Conservation (phyloP, 106 monocot genomes). For the Iris macrosiphon region DNA sequence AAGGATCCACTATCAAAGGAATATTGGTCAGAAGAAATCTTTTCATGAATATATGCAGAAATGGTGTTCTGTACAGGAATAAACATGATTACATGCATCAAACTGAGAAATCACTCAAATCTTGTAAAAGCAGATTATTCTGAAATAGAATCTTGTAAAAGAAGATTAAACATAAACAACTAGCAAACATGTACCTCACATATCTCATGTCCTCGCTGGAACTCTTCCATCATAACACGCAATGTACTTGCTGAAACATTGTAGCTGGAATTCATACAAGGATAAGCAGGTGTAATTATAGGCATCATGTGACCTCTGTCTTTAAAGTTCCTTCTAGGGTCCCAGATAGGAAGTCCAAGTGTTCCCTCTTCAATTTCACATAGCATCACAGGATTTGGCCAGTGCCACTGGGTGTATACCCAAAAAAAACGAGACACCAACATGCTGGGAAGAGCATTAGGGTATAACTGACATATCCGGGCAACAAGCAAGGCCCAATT, state of each 20-base stretch:
- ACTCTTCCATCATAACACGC: conserved; percentile 89
- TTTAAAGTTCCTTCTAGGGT: conserved; percentile 79
- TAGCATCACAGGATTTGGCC: conserved; percentile 99
- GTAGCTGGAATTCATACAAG: conserved; percentile 97
- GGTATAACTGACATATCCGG: conserved; percentile 92
- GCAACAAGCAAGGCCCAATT: conserved; percentile 99
- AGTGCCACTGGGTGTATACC: conserved; percentile 90
- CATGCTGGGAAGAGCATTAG: conserved; percentile 90
- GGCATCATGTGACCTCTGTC: conserved; percentile 91
- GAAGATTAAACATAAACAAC: not conserved
- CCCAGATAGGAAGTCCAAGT: conserved; percentile 85
- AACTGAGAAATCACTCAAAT: too few relatives aligned
- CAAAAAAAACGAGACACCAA: conserved; percentile 90
- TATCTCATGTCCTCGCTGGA: conserved; percentile 66
- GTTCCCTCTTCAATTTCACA: conserved; percentile 86
- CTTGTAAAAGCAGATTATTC: too few relatives aligned
- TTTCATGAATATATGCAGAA: too few relatives aligned
- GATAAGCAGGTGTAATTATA: conserved; percentile 98
- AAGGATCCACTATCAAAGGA: too few relatives aligned
- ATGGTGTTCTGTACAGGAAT: too few relatives aligned
- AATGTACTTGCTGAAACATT: conserved; percentile 89
- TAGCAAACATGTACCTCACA: conserved; percentile 56
- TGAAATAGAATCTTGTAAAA: too few relatives aligned
- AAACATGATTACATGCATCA: too few relatives aligned
- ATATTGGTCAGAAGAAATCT: too few relatives aligned